These are phyloP conservation scores for Eugenia klotzschiana DNA, from an alignment of 441 rosid species.

Conservation along the genomic window DNA sequence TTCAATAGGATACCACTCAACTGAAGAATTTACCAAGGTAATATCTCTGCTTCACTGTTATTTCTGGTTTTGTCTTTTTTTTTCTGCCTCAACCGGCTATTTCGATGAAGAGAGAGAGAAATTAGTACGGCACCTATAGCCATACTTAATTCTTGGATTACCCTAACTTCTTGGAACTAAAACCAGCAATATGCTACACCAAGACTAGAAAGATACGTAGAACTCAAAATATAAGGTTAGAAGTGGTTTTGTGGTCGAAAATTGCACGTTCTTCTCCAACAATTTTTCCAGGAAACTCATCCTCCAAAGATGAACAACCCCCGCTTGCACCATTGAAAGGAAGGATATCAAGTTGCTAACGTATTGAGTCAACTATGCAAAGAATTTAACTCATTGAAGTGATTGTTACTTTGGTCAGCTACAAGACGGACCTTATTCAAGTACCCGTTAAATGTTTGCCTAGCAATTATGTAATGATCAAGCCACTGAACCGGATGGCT, in stretches of 20 bases:
- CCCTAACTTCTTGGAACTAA: background rate
- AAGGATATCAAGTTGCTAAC: background rate
- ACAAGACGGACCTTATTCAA: conserved; percentile 53
- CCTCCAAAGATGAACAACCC: background rate
- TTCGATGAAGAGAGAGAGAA: background rate
- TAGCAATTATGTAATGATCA: conserved; percentile 60
- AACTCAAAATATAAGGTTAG: background rate
- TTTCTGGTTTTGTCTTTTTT: background rate
- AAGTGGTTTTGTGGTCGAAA: background rate
- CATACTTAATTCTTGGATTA: background rate
- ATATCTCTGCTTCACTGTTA: background rate
- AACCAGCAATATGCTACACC: background rate
- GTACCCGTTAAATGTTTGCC: conserved; percentile 67
- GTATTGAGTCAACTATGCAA: background rate
- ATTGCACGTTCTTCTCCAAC: background rate
- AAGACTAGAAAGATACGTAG: background rate
- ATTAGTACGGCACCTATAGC: background rate
- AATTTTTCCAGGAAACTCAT: background rate
- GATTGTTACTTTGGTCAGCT: conserved; percentile 28
- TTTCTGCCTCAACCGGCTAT: background rate
- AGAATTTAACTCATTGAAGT: background rate
- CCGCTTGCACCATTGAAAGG: background rate
- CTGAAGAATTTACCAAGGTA: background rate
- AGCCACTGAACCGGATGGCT: conserved; percentile 60
- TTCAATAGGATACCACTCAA: background rate